Evolutionary conservation across 495 filamentous ascomycete genomes (phyloP).

Genomic region (Lasiosphaeriaceae sp.): DNA sequence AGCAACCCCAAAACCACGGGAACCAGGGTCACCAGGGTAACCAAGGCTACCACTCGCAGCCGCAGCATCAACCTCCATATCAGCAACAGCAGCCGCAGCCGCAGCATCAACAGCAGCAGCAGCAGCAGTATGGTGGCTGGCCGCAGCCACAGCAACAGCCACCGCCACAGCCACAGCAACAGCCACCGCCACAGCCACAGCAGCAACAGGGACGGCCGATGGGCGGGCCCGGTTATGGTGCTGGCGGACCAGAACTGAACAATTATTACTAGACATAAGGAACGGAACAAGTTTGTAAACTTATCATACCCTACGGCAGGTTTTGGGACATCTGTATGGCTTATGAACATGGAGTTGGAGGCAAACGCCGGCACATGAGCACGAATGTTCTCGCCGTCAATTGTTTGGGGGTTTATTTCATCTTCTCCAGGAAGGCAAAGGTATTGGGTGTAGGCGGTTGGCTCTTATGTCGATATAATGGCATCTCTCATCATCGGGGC

Average conservation of each 20-base stretch:
- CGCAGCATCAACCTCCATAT: slow-evolving; percentile 14
- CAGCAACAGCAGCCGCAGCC: slow-evolving; percentile 17
- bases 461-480: no score
- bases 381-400: neutral
- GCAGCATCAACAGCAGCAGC: neutral
- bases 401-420: neutral
- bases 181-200: slow-evolving; percentile 10
- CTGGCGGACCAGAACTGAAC: slow-evolving; percentile 17
- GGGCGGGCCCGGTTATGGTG: slow-evolving; percentile 11
- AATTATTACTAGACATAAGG: slow-evolving; percentile 19
- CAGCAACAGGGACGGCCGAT: slow-evolving; percentile 4
- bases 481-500: no score
- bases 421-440: no score
- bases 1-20: slow-evolving; percentile 14
- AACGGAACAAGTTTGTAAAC: slow-evolving; percentile 1
- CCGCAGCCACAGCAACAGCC: slow-evolving; percentile 21
- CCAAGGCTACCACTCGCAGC: slow-evolving; percentile 14
- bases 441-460: no score
- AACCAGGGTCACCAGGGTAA: slow-evolving; percentile 10
- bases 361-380: neutral
- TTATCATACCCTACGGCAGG: neutral
- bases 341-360: neutral
- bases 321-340: neutral
- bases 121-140: slow-evolving; percentile 10
- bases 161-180: slow-evolving; percentile 13